Base-by-base conservation (phyloP, 352 stramenopile species). In the Blastocystis sp. region DNA sequence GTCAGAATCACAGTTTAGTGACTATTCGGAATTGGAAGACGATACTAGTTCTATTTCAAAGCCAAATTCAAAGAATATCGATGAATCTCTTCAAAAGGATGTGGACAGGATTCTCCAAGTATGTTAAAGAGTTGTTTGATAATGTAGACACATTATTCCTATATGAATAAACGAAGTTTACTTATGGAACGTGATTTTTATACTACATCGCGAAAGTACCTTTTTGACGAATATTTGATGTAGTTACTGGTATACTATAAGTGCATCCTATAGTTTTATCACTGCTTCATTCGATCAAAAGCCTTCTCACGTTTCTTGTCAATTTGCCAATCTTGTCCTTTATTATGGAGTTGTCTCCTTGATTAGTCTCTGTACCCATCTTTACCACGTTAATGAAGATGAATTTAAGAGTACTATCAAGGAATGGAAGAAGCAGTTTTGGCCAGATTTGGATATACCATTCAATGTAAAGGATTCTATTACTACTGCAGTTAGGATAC, bases 271-370 rank as follows among this genome's bases (percentile, higher is more conserved):
- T 24, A 78, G 42, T 54, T 78, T 78, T 51, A 78, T 78, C 14
- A 42, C 43, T 27, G 14, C 5, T 11, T 21, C 35, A 27, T 78
- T 78, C 42, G 19, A 74, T 16, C 14, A 24, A 51, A 14, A 21
- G 29, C 11, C 37, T 5, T 42, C 5, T 37, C 9, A 24, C 1
- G 24, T 37, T 5, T 12, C 43, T 3, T 78, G 66, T 58, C 66
- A 78, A 29, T 78, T 78, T 27, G 21, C 66, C 21, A 78, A 78
- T 37, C 66, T 78, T 54, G n/a, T 78, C 43, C 19, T 78, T 12
- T 78, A 56, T 59, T 78, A 78, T n/a, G 9, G 12, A 12, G 5
- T 78, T 21, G 32, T 24, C 12, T 24, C 7, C 32, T 51, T 58
- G 29, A 58, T 78, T 12, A 39, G 21, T 16, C 32, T 16, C 35